phyloP scores from a whole-genome alignment of 1,284 basidiomycete species.

The Somion occarium region DNA sequence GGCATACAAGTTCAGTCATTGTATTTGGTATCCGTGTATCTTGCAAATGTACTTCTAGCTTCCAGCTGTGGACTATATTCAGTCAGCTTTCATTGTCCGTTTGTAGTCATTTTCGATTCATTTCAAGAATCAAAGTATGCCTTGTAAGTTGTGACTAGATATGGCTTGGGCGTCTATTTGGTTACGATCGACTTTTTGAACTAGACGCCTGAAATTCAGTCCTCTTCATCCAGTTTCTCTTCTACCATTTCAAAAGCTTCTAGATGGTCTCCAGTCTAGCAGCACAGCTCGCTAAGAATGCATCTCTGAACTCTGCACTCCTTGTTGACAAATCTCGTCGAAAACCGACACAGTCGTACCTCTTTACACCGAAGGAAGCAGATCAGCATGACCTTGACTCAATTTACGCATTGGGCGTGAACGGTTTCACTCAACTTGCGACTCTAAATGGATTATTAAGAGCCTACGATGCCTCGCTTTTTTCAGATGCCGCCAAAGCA shows the following conservation, averaged over 20 bases:
- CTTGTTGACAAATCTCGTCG: slow-evolving; percentile 66
- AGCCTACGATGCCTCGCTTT: slow-evolving; percentile 73
- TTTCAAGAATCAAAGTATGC: too few relatives aligned
- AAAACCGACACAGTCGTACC: slow-evolving; percentile 67
- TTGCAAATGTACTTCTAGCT: neutral
- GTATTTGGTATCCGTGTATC: neutral
- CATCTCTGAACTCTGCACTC: slow-evolving; percentile 77
- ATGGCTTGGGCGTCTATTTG: too few relatives aligned
- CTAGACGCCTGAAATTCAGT: too few relatives aligned
- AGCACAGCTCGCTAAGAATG: slow-evolving; percentile 75
- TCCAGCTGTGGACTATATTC: too few relatives aligned
- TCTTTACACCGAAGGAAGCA: slow-evolving; percentile 82
- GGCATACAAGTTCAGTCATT: neutral
- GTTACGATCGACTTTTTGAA: too few relatives aligned
- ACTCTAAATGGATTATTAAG: slow-evolving; percentile 59
- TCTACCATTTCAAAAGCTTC: too few relatives aligned
- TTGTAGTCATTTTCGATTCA: too few relatives aligned
- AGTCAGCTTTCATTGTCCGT: too few relatives aligned
- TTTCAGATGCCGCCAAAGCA: slow-evolving; percentile 75
- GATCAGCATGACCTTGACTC: slow-evolving; percentile 84
- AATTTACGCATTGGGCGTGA: slow-evolving; percentile 78
- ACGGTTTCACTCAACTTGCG: slow-evolving; percentile 78
- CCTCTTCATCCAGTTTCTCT: too few relatives aligned
- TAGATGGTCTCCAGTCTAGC: slow-evolving; percentile 84
- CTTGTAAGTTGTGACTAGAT: too few relatives aligned